Evolutionary conservation across 2,329 filamentous ascomycete species (phyloP), one percentile per base, ranked within the genome.

Genomic region (Fusarium austroafricanum): DNA sequence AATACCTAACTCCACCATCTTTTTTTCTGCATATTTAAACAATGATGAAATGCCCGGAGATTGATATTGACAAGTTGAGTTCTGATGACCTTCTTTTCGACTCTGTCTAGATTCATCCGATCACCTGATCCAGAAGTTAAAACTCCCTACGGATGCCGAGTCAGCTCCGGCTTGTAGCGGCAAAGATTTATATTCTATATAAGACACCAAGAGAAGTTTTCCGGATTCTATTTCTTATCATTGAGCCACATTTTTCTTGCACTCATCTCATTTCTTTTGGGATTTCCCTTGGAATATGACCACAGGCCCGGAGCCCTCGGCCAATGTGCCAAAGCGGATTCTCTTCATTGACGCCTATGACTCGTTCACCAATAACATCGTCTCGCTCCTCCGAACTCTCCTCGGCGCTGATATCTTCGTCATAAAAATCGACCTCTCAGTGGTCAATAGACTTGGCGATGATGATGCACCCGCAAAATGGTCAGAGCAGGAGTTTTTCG

Each of bases 301-400:
- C 20, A 69, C 56, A 28, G 71, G 72, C 49, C 56, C 68, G 38
- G 55, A 67, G 17, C 46, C 66, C 38, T 58, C 62, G 55, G 56
- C 43, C 45, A 54, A 54, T 20, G 31, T 47, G 35, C 61, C 61
- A 55, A 75, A 66, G 56, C 82, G 83, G 62, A 91, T 98, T 65
- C 87, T 98, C 67, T 97, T 97, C 80, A 85, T 99, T 71, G 96
- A 98, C 78, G 94, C 95, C 65, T 97, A 97, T 80, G 96, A 99
- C 82, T 97, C 94, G 40, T 99, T 97, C 80, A 93, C 94, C 55
- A 94, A 97, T 81, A 98, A 97, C 81, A 96, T 98, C 73, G 89
- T 96, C 53, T 90, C 92, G 8, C 87, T 97, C 33, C 84, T 98
- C 45, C 87, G 91, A 71, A 88, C 90, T 6, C 84, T 88, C 5